Base-by-base conservation (phyloP, 768 basidiomycete genomes). In the Naganishia kalamii region DNA sequence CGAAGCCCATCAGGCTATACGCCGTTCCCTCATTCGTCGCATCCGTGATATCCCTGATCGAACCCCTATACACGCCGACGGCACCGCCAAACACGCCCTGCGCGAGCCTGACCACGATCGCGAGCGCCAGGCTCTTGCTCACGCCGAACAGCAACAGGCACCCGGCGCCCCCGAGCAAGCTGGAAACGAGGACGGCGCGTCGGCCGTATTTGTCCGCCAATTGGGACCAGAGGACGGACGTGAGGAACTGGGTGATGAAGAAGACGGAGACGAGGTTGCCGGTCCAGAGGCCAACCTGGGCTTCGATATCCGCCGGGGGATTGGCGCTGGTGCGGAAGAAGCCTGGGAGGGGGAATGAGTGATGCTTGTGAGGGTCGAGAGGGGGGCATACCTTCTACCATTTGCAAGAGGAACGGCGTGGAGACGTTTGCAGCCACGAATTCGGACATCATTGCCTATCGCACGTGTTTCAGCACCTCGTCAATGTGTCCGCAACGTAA, bases 261-360 rank as follows among this genome's bases (percentile, higher is more conserved):
- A 98, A 94, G 80, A 90, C 88, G 35, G 92, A 97, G 73, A 97
- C 93, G 21, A 92, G 90, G 75, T 87, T 91, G 43, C 91, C 92
- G 72, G 87, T 86, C 79, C 93, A 96, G 75, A 88, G 83, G 27
- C 92, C 92, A 30, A 92, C 88, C 57, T 88, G 86, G 1, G 91
- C 85, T 71, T 93, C 92, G 50, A 87, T 87, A 23, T 83, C 81
- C 65, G 86, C 84, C 70, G 84, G 85, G 51, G 83, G 84, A 72
- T 88, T 88, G 54, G 50, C 65, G 63, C 67, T 67, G 52, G 69
- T 30, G 33, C 75, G 68, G 60, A 77, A 77, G 65, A 78, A 79
- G 44, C 72, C 74, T 70, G 69, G 40, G 43, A 12, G 25, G 25
- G 27, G 23, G 8, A 44, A n/a, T 23, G 17, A 27, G 19, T 21